Evolutionary conservation across 2,329 filamentous ascomycete genomes (phyloP), one percentile per base, ranked within the genome.

Genomic region (Fusarium zealandicum): DNA sequence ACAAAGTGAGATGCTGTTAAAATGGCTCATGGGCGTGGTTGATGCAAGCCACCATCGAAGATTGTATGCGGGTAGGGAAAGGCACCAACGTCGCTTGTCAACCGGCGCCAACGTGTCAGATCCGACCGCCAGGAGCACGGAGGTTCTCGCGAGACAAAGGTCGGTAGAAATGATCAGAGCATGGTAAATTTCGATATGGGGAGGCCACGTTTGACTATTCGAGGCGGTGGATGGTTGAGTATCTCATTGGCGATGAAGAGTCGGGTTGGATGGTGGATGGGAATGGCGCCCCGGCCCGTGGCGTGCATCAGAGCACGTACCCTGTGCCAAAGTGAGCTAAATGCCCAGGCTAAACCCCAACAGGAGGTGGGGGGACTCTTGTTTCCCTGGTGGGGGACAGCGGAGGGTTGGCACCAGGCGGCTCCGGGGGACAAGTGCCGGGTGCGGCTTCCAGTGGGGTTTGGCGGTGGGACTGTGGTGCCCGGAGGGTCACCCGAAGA

Each of bases 171-270:
- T 17, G 22, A 33, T 33, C 37, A 18, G 16, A 50, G 17, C 28
- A 45, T 17, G 32, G 17, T 38, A 47, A 46, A 28, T 59, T 43
- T 51, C 54, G 46, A 54, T 39, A 57, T 47, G 47, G 54, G 54
- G 61, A 37, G 56, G 54, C 51, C 63, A 67, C 54, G 47, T 67
- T 64, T 63, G 49, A 48, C 48, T 40, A 41, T 51, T 45, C 37
- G 40, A 56, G 54, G 49, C 51, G 51, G 50, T 67, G 62, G 64
- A 57, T 67, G 60, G 64, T 49, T 64, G 37, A 49, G 37, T 45
- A 30, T 41, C 40, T 17, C 25, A 37, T 48, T 43, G 31, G 31
- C 10, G 43, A 43, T 30, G 39, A 35, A 36, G 30, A 48, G 28
- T n/a, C n/a, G n/a, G n/a, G n/a, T n/a, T 42, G 38, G 33, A 61